Evolutionary conservation across 2,329 filamentous ascomycete species (phyloP), one percentile per base, ranked within the genome.

Genomic region (Cercospora berteroae): DNA sequence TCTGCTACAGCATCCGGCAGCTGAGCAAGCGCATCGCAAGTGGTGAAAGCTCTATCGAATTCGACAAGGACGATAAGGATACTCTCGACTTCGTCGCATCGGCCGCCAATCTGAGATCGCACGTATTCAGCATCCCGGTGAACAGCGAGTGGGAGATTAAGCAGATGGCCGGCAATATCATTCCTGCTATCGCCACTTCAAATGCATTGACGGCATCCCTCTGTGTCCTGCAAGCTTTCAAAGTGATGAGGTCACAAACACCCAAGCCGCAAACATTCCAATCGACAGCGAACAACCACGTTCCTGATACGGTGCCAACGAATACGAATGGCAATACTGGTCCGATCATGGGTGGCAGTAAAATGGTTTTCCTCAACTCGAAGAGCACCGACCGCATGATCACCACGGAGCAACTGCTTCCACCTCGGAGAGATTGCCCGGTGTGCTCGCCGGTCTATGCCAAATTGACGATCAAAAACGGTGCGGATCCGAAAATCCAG

Each of bases 131-230:
- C 65, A 97, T 99, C 66, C 91, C 94, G 63, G 82, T 84, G 4
- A 94, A 93, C 78, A 96, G 93, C 23, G 93, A 96, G 67, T 99
- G 98, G 76, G 94, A 98, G 77, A 94, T 95, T 75, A 99, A 99
- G 82, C 87, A 99, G 80, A 99, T 98, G 94, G 95, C 95, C 4
- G 95, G 95, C 63, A 99, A 99, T 78, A 99, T 99, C 74, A 99
- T 99, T 69, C 95, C 95, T 1, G 95, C 95, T 1, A 99, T 99
- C 77, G 95, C 95, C 5, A 99, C 95, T 0, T 98, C 95, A 0
- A 99, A 99, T 78, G 95, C 95, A 16, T 96, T 98, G 78, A 94
- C 95, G 1, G 95, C 95, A 16, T 91, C 93, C 12, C 85, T 99
- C 9, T 98, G 94, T 76, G 93, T 98, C 6, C 82, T 99, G 27